A percentile compares a stretch with the other conserved stretches of the same genome.
Evolutionary conservation across 140 eudicot species (phyloP).

Genomic region (Oenanthe javanica): DNA sequence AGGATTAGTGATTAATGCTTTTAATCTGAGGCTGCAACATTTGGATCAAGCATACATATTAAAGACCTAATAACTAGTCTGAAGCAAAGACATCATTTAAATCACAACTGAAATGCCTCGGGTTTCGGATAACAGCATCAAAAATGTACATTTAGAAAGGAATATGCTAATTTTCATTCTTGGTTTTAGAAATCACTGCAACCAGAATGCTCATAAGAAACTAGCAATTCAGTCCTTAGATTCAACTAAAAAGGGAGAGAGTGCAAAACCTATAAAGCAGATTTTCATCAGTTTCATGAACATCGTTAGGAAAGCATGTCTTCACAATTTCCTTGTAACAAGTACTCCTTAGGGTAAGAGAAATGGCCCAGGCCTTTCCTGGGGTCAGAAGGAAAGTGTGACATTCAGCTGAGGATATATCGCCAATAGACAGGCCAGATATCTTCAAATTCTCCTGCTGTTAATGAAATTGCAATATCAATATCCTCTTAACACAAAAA

Average conservation of each 20-base stretch:
- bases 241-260: not conserved
- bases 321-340: slow-evolving; percentile 55
- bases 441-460: slow-evolving; percentile 49
- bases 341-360: slow-evolving; percentile 59
- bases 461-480: slow-evolving; percentile 1
- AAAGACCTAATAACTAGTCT: not conserved
- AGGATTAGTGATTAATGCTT: not conserved
- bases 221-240: not conserved
- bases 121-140: not conserved
- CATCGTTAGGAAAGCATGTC: slow-evolving; percentile 40
- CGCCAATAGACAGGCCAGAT: slow-evolving; percentile 36
- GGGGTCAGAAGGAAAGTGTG: slow-evolving; percentile 41
- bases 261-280: slow-evolving; percentile 64
- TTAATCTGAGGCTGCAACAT: not conserved
- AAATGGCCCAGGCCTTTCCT: slow-evolving; percentile 89
- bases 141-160: not conserved
- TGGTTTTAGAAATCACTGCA: not conserved
- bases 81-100: not conserved
- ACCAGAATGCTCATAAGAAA: not conserved
- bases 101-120: not conserved
- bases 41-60: not conserved
- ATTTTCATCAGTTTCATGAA: slow-evolving; percentile 37
- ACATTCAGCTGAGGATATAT: slow-evolving; percentile 18
- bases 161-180: not conserved
- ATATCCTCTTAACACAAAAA: not conserved